A percentile compares a stretch with the other conserved stretches of the same genome.
Evolutionary conservation across 805 yeast genomes (phyloP).

Genomic region (Spathaspora boniae): DNA sequence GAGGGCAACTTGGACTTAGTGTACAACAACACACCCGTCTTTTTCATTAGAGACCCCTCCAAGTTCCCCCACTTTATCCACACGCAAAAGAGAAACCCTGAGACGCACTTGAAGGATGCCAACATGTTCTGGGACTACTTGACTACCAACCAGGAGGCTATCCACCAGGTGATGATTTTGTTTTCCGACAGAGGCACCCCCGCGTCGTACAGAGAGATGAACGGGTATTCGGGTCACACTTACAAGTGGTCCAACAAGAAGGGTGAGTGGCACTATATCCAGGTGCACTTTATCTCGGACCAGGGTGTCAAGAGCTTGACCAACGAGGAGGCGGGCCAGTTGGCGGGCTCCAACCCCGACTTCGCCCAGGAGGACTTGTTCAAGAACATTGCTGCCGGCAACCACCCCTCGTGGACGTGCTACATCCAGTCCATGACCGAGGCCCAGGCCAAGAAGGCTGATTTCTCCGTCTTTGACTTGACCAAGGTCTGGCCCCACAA

Average conservation of each 20-base stretch:
- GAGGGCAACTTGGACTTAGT: constrained; percentile 85
- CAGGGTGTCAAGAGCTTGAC: constrained; percentile 54
- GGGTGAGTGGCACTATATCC: constrained; percentile 77
- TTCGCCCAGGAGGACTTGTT: constrained; percentile 76
- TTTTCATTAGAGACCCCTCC: constrained; percentile 79
- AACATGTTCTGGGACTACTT: constrained; percentile 85
- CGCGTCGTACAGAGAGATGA: constrained; percentile 68
- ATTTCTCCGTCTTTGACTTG: constrained; percentile 83
- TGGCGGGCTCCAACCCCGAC: constrained; percentile 80
- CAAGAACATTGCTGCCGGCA: constrained; percentile 73
- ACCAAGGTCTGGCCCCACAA: constrained; percentile 92
- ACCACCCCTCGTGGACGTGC: constrained; percentile 79
- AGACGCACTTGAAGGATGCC: constrained; percentile 75
- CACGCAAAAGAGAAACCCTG: constrained; percentile 84
- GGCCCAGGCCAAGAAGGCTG: constrained; percentile 69
- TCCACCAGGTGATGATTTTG: constrained; percentile 70
- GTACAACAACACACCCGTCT: constrained; percentile 82
- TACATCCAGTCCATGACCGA: constrained; percentile 85
- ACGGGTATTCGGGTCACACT: constrained; percentile 83
- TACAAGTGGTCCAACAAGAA: constrained; percentile 74
- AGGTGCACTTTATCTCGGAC: constrained; percentile 68
- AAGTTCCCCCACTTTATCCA: constrained; percentile 88
- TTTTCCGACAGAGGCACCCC: constrained; percentile 86
- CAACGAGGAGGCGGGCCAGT: constrained; percentile 64
- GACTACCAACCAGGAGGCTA: constrained; percentile 67